Evolutionary conservation across 2,329 filamentous ascomycete species (phyloP).

Genomic region (Blumeria hordei): DNA sequence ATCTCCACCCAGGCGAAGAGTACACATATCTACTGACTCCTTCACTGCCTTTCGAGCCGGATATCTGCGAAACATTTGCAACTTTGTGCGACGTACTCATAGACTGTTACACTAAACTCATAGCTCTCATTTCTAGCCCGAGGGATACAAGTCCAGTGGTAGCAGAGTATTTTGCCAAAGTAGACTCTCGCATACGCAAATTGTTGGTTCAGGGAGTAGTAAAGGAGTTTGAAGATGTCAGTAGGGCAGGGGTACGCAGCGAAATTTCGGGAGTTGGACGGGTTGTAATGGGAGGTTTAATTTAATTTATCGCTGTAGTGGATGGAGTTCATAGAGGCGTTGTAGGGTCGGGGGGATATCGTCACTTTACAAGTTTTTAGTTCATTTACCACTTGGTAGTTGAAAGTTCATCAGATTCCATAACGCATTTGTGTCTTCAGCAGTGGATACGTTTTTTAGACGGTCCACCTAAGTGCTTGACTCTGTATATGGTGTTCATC

Average conservation of each 20-base stretch:
- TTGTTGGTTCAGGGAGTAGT: slow-evolving; percentile 70
- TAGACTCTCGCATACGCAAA: slow-evolving; percentile 66
- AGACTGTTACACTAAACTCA: slow-evolving; percentile 64
- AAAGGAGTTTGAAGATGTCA: slow-evolving; percentile 80
- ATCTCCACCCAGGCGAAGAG: slow-evolving; percentile 58
- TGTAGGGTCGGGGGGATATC: too few species aligned
- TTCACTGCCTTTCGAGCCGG: slow-evolving; percentile 77
- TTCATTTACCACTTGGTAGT: too few species aligned
- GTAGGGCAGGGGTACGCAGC: slow-evolving; percentile 46
- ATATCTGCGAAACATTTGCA: slow-evolving; percentile 91
- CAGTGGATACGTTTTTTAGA: too few species aligned
- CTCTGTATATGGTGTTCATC: too few species aligned
- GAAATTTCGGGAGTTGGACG: slow-evolving; percentile 73
- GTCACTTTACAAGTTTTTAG: too few species aligned
- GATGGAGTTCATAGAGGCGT: too few species aligned
- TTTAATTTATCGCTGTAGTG: slow-evolving; percentile 21
- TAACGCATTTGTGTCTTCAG: too few species aligned
- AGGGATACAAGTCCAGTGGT: slow-evolving; percentile 45
- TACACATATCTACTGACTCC: slow-evolving; percentile 83
- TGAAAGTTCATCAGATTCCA: too few species aligned
- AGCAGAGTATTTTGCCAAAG: slow-evolving; percentile 73
- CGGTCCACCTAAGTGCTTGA: too few species aligned
- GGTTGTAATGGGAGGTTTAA: slow-evolving; percentile 68
- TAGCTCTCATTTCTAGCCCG: slow-evolving; percentile 51
- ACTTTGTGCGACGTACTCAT: slow-evolving; percentile 90